Base-by-base conservation (phyloP, 306 rosid species). In the Notholithocarpus densiflorus region DNA sequence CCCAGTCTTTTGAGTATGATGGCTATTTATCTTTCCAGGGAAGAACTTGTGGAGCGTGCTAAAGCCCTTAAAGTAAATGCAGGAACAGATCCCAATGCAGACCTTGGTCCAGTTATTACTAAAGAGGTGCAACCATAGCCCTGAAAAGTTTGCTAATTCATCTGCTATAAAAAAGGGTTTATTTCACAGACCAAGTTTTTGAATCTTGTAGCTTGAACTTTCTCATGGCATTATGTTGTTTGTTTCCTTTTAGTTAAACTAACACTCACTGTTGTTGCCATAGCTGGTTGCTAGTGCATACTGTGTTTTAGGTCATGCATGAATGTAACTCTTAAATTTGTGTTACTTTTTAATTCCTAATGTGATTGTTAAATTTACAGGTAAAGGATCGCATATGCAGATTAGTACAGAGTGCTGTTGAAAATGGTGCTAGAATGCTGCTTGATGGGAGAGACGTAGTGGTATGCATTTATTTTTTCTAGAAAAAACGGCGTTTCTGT, bases 61-160 rank as follows among this genome's bases (percentile, higher is more conserved):
- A 86, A 83, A 80, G 71, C 78, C 78, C 89, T 89, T 48, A 86
- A 83, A 76, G 90, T 89, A 70, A 91, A 84, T 83, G 90, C 83
- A 66, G 92, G 96, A 80, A 87, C 92, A 23, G 90, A 88, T 77
- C 90, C 92, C 57, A 45, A 56, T 66, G 90, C 96, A 17, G 89
- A 89, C 76, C 83, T 89, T 81, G 93, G 96, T 89, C 92, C 96
- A 78, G 89, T 89, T 74, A 84, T 86, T 83, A 86, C 92, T 54
- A 83, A 83, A 80, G 92, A 91, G 92, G 93, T 89, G 81, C 80
- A 59, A 37, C 64, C 53, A 74, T 32, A 23, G 32, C 64, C 73
- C 68, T 26, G 6, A 68, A 24, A 72, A 32, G 1, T 72, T 24
- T 62, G 69, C 64, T 29, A 8, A 19, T 24, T 75, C 29, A 62